Evolutionary conservation across 2,329 filamentous ascomycete species (phyloP), one percentile per base, ranked within the genome.

Genomic region (Aspergillus fijiensis): DNA sequence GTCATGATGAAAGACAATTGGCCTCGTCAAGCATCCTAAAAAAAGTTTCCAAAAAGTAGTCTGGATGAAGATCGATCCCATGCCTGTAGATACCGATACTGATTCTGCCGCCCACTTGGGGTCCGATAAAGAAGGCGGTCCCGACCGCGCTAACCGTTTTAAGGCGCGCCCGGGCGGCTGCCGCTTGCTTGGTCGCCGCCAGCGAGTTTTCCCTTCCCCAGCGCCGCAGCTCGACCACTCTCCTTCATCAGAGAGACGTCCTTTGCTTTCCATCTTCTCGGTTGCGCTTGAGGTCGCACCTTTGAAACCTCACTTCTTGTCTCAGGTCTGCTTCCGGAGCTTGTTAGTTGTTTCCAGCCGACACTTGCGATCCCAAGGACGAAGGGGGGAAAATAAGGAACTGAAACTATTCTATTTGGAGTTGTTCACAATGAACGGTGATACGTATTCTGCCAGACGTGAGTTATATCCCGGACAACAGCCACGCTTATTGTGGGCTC

Each of bases 391-490:
- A 54, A 60, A 55, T 31, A 52, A 58, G 55, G 7, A 29, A 29
- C 57, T 39, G 50, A 60, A 60, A 62, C 16, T 19, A 45, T 16
- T 45, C 39, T 64, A 64, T 68, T 58, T 55, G 58, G 64, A 68
- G 69, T 66, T 49, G 29, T 35, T 35, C 71, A 86, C 62, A 61
- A 95, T 95, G 91, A 94, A 94, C 89, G 90, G 90, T 74, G 90
- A 94, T 76, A 89, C 83, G 76, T 94, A 93, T 78, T 87, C 87
- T 73, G 87, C 89, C 69, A 86, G 90, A 86, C 90, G 90, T 91
- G 81, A 76, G 81, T 39, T 9, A 14, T 42, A 35, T 54, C 21
- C 50, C 29, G 19, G 16, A 7, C 5, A 14, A 5, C 19, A 3
- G 5, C 7, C 6, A 21, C 39, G 12, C n/a, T 55, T 33, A 16